Evolutionary conservation across 2,329 filamentous ascomycete genomes (phyloP).

Genomic region (Trichophyton equinum): DNA sequence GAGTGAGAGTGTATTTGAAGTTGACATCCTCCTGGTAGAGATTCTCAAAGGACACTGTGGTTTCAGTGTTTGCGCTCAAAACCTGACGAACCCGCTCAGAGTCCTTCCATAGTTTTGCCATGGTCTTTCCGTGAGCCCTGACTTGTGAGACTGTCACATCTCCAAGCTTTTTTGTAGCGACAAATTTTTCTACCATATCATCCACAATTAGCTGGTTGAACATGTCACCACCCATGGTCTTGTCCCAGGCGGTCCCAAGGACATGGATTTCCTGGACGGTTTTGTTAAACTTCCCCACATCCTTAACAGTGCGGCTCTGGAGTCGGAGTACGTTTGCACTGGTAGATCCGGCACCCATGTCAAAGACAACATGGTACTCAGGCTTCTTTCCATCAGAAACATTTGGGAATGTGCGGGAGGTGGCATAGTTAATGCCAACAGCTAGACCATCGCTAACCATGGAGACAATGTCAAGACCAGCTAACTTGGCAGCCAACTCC

Average conservation of each 20-base stretch:
- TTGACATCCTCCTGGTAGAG: conserved; percentile 77
- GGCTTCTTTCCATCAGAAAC: conserved; percentile 71
- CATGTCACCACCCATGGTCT: conserved; percentile 74
- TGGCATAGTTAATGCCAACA: conserved; percentile 91
- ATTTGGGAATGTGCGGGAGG: conserved; percentile 74
- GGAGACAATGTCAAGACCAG: conserved; percentile 72
- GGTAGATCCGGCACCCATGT: conserved; percentile 93
- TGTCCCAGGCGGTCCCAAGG: conserved; percentile 76
- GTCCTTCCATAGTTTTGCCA: conserved; percentile 87
- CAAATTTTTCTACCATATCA: conserved; percentile 72
- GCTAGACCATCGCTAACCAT: conserved; percentile 82
- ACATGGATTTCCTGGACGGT: conserved; percentile 92
- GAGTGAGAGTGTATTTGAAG: conserved; percentile 79
- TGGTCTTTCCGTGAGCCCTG: conserved; percentile 63
- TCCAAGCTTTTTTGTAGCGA: conserved; percentile 49
- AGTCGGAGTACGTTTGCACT: conserved; percentile 84
- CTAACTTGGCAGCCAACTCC: conserved; percentile 70
- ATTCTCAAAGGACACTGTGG: conserved; percentile 68
- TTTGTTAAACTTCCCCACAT: conserved; percentile 87
- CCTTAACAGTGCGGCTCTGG: conserved; percentile 79
- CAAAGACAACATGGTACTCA: conserved; percentile 86
- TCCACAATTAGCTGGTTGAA: conserved; percentile 81
- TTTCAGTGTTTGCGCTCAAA: conserved; percentile 82
- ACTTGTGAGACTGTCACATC: conserved; percentile 34
- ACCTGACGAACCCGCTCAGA: conserved; percentile 78